A percentile compares a stretch with the other conserved stretches of the same genome.
phyloP scores from a whole-genome alignment of 129 eudicot species.

The Chrysanthemum lavandulifolium region DNA sequence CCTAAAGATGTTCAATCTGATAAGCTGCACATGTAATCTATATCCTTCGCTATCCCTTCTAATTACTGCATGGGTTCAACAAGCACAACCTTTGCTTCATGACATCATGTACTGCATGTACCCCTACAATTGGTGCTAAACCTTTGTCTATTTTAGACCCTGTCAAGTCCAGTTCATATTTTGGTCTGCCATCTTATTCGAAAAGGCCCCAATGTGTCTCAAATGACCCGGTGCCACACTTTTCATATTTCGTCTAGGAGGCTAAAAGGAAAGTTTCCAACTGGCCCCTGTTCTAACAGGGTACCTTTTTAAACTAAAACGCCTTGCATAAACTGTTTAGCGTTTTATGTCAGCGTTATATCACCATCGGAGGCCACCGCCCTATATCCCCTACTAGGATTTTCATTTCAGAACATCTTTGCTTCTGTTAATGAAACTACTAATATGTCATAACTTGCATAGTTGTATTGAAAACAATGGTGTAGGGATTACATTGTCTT shows the following conservation, averaged over 20 bases:
- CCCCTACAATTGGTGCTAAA: slow-evolving; percentile 55
- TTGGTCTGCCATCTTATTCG: slow-evolving; percentile 83
- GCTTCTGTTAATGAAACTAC: slow-evolving; percentile 64
- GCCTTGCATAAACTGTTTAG: slow-evolving; percentile 71
- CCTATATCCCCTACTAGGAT: slow-evolving; percentile 67
- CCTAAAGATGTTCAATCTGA: slow-evolving; percentile 88
- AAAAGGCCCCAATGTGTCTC: slow-evolving; percentile 97
- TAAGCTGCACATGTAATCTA: slow-evolving; percentile 77
- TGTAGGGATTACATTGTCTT: slow-evolving; percentile 48
- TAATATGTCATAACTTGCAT: slow-evolving; percentile 75
- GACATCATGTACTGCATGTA: slow-evolving; percentile 42
- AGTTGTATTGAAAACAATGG: slow-evolving; percentile 60
- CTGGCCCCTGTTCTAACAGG: slow-evolving; percentile 55
- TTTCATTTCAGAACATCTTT: slow-evolving; percentile 69
- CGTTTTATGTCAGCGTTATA: slow-evolving; percentile 51
- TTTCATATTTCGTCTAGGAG: slow-evolving; percentile 66
- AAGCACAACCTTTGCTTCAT: slow-evolving; percentile 58
- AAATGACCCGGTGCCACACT: slow-evolving; percentile 78
- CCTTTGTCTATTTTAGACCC: slow-evolving; percentile 41
- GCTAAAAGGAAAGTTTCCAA: slow-evolving; percentile 63
- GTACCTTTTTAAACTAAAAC: slow-evolving; percentile 58
- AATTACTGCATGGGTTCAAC: slow-evolving; percentile 56
- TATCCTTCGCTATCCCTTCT: slow-evolving; percentile 47
- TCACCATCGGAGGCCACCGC: slow-evolving; percentile 90
- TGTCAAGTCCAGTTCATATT: slow-evolving; percentile 59